Percentiles rank a stretch among this genome's conserved stretches.
These are phyloP conservation scores for Kodamaea hsintzibuensis DNA, from an alignment of 805 yeast genomes.

Conservation along the genomic window DNA sequence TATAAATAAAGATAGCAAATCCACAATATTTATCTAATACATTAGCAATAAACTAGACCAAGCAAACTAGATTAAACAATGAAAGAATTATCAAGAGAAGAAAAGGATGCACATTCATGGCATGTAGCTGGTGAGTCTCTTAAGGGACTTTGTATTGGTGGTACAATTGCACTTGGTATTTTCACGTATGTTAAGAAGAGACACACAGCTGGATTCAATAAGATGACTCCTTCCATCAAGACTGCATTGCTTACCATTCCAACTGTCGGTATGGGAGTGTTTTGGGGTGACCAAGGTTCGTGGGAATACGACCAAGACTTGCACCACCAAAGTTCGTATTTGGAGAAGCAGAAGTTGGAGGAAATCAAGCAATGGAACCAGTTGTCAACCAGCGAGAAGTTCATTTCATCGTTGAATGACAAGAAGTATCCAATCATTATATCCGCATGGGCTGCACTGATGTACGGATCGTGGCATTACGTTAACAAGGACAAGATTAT, in stretches of 20 bases:
- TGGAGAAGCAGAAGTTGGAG: slow-evolving; percentile 30
- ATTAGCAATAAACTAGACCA: background rate
- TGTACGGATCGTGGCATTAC: slow-evolving; percentile 30
- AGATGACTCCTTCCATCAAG: slow-evolving; percentile 40
- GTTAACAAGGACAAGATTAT: slow-evolving; percentile 29
- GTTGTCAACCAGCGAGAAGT: slow-evolving; percentile 30
- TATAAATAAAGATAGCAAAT: background rate
- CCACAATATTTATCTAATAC: background rate
- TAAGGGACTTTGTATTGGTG: slow-evolving; percentile 41
- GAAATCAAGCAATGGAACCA: slow-evolving; percentile 38
- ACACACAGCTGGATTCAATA: slow-evolving; percentile 31
- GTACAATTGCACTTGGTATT: slow-evolving; percentile 31
- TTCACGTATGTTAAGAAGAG: slow-evolving; percentile 35
- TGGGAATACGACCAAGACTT: slow-evolving; percentile 41
- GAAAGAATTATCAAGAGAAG: slow-evolving; percentile 41
- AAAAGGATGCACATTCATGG: slow-evolving; percentile 39
- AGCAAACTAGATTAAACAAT: slow-evolving; percentile 18
- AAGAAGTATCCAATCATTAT: slow-evolving; percentile 40
- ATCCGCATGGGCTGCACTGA: slow-evolving; percentile 41
- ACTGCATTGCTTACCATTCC: slow-evolving; percentile 42
- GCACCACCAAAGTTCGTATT: slow-evolving; percentile 28
- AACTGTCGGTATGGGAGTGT: slow-evolving; percentile 37
- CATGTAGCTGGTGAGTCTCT: slow-evolving; percentile 37
- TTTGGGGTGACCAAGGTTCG: slow-evolving; percentile 47
- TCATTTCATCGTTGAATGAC: slow-evolving; percentile 26